phyloP scores from a whole-genome alignment of 1,284 basidiomycete species.

The Rhizopogon parksii region DNA sequence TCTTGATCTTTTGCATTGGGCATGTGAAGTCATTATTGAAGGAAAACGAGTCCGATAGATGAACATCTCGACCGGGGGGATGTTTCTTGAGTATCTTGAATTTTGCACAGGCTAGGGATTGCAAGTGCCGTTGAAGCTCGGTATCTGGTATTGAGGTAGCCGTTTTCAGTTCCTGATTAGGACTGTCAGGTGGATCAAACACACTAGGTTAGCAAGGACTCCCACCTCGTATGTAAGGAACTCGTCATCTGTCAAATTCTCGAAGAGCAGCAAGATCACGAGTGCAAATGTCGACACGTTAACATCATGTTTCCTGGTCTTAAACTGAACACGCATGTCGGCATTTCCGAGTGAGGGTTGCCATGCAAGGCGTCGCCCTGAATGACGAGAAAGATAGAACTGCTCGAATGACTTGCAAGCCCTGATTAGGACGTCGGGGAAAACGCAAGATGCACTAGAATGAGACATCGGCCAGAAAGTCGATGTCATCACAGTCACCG shows the following conservation, averaged over 20 bases:
- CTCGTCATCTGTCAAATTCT: constrained; percentile 62
- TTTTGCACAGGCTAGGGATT: constrained; percentile 96
- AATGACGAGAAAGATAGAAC: constrained; percentile 88
- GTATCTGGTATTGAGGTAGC: constrained; percentile 68
- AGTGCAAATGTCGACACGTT: constrained; percentile 91
- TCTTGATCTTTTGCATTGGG: constrained; percentile 88
- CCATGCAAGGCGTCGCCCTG: constrained; percentile 89
- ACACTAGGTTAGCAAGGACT: constrained; percentile 11
- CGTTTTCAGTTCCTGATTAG: constrained; percentile 57
- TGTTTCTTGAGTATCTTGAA: constrained; percentile 90
- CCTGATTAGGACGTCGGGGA: constrained; percentile 60
- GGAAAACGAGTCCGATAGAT: constrained; percentile 72
- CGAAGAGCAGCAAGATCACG: constrained; percentile 86
- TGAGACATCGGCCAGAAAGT: constrained; percentile 88
- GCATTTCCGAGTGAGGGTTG: constrained; percentile 90
- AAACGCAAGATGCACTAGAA: constrained; percentile 53
- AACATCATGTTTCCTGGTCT: constrained; percentile 76
- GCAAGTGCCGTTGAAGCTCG: constrained; percentile 87
- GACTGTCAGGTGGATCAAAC: constrained; percentile 1
- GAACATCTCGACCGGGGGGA: constrained; percentile 82
- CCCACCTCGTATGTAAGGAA: constrained; percentile 66
- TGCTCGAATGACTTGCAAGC: constrained; percentile 76
- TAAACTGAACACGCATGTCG: constrained; percentile 85
- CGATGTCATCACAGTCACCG: constrained; percentile 86
- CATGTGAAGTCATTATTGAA: constrained; percentile 85